Conservation (phyloP, 73 alveolate species). For the Tetrahymena malaccensis region DNA sequence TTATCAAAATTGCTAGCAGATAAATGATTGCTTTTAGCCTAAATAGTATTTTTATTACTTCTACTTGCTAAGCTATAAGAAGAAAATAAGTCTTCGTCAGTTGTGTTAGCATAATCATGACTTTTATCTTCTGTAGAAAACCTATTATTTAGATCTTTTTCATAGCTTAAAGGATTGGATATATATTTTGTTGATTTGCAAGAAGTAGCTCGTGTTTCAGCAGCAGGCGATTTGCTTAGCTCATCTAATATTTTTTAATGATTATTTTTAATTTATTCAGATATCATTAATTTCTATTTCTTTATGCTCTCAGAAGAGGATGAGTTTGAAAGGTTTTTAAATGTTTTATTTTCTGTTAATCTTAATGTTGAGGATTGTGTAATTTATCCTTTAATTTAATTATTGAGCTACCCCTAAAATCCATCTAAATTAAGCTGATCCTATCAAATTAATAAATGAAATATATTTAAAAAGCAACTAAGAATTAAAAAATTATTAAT, state of each 20-base stretch:
- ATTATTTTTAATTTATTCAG: background rate
- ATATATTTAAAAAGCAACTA: too few species aligned
- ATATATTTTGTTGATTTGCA: background rate
- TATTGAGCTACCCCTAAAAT: background rate
- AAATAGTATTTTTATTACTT: background rate
- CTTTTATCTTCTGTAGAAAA: background rate
- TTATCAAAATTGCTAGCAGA: background rate
- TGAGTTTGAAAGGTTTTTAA: background rate
- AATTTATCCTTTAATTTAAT: background rate
- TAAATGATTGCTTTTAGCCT: background rate
- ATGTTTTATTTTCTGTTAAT: background rate
- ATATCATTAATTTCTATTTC: background rate
- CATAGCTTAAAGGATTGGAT: background rate
- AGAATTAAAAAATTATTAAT: too few species aligned
- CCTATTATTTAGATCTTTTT: background rate
- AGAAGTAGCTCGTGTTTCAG: background rate
- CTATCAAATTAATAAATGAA: background rate
- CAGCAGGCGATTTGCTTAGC: background rate
- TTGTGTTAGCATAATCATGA: background rate
- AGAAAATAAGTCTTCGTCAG: background rate
- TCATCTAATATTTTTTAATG: background rate
- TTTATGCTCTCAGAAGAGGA: background rate
- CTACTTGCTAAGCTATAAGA: background rate
- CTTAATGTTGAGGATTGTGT: background rate
- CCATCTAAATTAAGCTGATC: background rate